phyloP scores from a whole-genome alignment of 2,329 filamentous ascomycete species.

The Elsinoe arachidis region DNA sequence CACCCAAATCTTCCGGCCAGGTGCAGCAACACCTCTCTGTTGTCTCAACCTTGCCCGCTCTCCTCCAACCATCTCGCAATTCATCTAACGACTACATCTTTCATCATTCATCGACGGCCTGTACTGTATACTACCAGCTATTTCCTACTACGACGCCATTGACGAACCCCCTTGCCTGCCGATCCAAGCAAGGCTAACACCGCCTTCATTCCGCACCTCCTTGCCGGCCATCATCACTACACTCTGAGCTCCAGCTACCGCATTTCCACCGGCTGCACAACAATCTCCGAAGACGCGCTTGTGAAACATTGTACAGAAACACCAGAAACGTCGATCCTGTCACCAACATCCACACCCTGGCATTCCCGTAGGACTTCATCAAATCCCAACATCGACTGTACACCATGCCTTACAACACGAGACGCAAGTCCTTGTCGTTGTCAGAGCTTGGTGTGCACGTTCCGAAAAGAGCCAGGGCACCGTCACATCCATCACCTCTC shows the following conservation, averaged over 20 bases:
- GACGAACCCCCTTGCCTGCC: neutral
- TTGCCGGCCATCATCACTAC: neutral
- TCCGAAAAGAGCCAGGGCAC: conserved; percentile 42
- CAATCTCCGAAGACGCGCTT: neutral
- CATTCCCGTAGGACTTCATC: neutral
- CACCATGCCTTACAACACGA: conserved; percentile 88
- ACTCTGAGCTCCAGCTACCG: conserved; percentile 8
- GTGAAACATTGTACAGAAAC: neutral
- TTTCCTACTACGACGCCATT: neutral
- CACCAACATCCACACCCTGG: neutral
- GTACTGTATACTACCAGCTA: neutral
- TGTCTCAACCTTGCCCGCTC: conserved; percentile 5
- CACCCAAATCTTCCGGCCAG: conserved; percentile 9
- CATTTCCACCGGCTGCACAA: conserved; percentile 1
- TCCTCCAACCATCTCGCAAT: conserved; percentile 3
- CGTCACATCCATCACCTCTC: conserved; percentile 46
- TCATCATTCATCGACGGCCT: conserved; percentile 5
- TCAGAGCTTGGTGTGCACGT: conserved; percentile 88
- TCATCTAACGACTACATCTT: conserved; percentile 7
- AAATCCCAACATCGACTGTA: conserved; percentile 14
- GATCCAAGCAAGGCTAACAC: conserved; percentile 6
- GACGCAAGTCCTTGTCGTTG: conserved; percentile 88
- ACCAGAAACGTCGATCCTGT: neutral
- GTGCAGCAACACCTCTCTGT: neutral
- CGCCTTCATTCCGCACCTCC: conserved; percentile 9